Evolutionary conservation across 441 rosid species (phyloP).

Genomic region (Lepidium campestre): DNA sequence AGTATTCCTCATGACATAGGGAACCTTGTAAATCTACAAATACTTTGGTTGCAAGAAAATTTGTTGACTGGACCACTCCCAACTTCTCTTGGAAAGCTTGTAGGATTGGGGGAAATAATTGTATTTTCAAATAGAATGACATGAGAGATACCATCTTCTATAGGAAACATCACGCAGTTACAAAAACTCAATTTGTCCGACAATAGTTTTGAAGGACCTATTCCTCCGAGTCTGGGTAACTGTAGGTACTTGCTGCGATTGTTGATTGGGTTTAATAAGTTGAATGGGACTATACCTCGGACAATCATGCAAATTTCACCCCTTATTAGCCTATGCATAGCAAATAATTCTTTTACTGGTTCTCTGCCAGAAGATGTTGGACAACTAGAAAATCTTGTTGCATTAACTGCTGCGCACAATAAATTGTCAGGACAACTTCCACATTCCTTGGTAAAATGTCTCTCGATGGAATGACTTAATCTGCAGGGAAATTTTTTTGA

Average conservation of each 20-base stretch:
- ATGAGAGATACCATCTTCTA: constrained; percentile 25
- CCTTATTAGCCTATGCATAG: not conserved
- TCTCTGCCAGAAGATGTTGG: not conserved
- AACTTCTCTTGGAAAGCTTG: constrained; percentile 7
- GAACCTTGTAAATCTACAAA: not conserved
- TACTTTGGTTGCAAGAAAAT: not conserved
- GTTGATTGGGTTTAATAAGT: not conserved
- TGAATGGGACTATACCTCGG: constrained; percentile 5
- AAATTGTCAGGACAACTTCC: not conserved
- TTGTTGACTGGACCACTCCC: not conserved
- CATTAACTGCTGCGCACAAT: not conserved
- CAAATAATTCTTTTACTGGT: not conserved
- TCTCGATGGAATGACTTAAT: not conserved
- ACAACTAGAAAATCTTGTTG: not conserved
- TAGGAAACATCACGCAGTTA: constrained; percentile 22
- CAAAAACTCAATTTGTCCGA: not conserved
- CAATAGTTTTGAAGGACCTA: constrained; percentile 16
- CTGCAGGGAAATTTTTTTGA: not conserved
- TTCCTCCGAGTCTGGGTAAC: constrained; percentile 8
- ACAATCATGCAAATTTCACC: not conserved
- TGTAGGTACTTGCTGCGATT: not conserved
- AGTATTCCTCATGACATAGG: not conserved
- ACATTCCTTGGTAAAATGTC: not conserved
- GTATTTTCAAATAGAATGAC: not conserved
- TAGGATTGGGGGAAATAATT: not conserved